phyloP scores from a whole-genome alignment of 306 rosid species.

The Psophocarpus tetragonolobus region DNA sequence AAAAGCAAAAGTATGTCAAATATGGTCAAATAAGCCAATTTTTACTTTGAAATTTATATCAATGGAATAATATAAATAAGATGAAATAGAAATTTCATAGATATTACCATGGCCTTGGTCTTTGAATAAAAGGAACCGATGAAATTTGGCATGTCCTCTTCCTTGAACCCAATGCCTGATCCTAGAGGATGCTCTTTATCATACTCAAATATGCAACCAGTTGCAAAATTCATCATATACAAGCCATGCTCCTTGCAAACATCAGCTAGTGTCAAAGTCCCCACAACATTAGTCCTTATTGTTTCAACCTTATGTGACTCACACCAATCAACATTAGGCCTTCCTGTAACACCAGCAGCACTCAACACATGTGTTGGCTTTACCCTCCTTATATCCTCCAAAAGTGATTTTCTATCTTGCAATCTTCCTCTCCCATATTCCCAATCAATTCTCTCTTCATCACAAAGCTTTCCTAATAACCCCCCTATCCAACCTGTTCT shows the following conservation, averaged over 20 bases:
- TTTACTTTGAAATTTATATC: not conserved
- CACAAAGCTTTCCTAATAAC: constrained; percentile 61
- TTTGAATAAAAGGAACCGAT: constrained; percentile 68
- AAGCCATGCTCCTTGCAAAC: constrained; percentile 59
- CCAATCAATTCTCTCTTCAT: constrained; percentile 51
- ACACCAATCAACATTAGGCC: constrained; percentile 86
- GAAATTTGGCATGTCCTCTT: constrained; percentile 72
- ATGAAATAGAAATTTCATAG: not conserved
- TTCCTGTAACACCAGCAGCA: constrained; percentile 78
- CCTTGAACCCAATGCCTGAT: constrained; percentile 71
- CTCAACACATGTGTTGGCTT: constrained; percentile 69
- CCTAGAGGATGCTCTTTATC: constrained; percentile 58
- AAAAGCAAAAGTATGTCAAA: not conserved
- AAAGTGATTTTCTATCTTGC: constrained; percentile 56
- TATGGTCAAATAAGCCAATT: not conserved
- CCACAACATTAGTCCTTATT: constrained; percentile 65
- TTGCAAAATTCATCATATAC: constrained; percentile 68
- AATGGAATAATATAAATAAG: not conserved
- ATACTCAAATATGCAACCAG: constrained; percentile 80
- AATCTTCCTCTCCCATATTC: constrained; percentile 68
- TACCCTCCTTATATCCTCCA: constrained; percentile 54
- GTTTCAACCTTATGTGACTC: constrained; percentile 67
- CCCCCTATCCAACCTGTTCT: constrained; percentile 79
- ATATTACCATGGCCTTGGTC: constrained; percentile 76
- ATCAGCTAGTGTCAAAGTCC: constrained; percentile 65